Conservation (phyloP, 805 yeast genomes). For the Wickerhamiella occidentalis region DNA sequence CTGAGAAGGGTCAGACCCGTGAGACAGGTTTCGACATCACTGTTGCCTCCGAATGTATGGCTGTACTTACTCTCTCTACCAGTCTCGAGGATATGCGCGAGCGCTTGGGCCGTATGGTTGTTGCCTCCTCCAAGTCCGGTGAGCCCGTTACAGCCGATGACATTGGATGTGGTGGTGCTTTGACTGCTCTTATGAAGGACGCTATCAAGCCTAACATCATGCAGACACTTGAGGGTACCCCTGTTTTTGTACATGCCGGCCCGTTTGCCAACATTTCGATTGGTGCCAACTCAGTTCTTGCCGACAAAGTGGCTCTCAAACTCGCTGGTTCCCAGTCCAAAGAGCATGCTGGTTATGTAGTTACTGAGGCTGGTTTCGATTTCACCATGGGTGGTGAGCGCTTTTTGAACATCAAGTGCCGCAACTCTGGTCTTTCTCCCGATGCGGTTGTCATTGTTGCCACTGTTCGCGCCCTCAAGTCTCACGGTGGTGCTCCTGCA, state of each 20-base stretch:
- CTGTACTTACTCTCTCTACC: constrained; percentile 74
- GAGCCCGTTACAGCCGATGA: constrained; percentile 89
- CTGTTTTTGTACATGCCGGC: constrained; percentile 95
- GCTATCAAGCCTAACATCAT: constrained; percentile 92
- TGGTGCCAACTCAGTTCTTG: constrained; percentile 90
- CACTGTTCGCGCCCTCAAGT: constrained; percentile 90
- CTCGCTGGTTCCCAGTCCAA: constrained; percentile 54
- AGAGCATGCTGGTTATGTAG: constrained; percentile 58
- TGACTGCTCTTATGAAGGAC: constrained; percentile 87
- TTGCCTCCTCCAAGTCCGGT: constrained; percentile 64
- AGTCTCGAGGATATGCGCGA: constrained; percentile 72
- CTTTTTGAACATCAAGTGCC: constrained; percentile 88
- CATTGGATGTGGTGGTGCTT: constrained; percentile 89
- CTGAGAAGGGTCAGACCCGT: constrained; percentile 80
- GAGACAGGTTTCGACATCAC: constrained; percentile 90
- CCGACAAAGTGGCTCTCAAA: constrained; percentile 86
- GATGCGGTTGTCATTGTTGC: constrained; percentile 91
- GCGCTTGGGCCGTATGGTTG: constrained; percentile 80
- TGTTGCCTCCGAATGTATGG: constrained; percentile 95
- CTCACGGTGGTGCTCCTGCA: constrained; percentile 95
- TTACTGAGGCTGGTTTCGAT: constrained; percentile 97
- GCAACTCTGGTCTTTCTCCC: constrained; percentile 78
- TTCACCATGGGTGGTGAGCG: constrained; percentile 99
- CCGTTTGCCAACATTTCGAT: constrained; percentile 96
- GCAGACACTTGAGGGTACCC: constrained; percentile 97